phyloP scores from a whole-genome alignment of 2,329 filamentous ascomycete genomes.

The Cercospora sp. region DNA sequence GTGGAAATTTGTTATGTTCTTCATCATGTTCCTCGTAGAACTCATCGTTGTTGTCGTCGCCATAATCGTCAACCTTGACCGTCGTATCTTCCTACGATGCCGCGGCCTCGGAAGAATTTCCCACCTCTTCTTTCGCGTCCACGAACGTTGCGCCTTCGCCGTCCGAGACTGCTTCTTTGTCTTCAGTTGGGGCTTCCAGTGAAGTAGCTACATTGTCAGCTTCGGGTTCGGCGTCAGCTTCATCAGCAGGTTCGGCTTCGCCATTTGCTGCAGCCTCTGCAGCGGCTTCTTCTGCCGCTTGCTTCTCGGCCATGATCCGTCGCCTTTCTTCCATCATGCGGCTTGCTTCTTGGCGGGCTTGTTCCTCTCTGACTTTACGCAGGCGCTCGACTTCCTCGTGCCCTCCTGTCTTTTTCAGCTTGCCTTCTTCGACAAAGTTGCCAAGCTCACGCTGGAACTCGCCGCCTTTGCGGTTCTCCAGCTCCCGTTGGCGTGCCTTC shows the following conservation, averaged over 20 bases:
- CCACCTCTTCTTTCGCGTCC: conserved; percentile 15
- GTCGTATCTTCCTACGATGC: conserved; percentile 12
- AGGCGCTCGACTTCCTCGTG: conserved; percentile 90
- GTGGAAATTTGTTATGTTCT: neutral
- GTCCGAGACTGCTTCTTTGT: conserved; percentile 12
- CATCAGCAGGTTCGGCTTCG: neutral
- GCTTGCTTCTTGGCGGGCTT: conserved; percentile 73
- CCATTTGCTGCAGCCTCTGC: conserved; percentile 24
- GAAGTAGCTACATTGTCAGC: neutral
- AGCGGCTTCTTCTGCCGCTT: conserved; percentile 37
- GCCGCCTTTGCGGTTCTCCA: conserved; percentile 70
- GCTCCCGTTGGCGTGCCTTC: conserved; percentile 83
- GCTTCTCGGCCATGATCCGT: conserved; percentile 48
- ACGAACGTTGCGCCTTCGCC: conserved; percentile 15
- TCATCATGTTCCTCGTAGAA: neutral
- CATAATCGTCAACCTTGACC: neutral
- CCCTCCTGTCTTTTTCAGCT: conserved; percentile 92
- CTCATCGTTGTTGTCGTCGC: neutral
- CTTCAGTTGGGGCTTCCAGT: conserved; percentile 3
- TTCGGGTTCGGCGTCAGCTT: neutral
- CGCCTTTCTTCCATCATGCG: conserved; percentile 55
- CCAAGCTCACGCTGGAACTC: conserved; percentile 84
- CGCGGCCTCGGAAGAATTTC: conserved; percentile 6
- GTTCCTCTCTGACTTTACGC: conserved; percentile 81
- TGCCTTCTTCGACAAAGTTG: conserved; percentile 82